Evolutionary conservation across 805 yeast genomes (phyloP).

Genomic region (Groenewaldozyma tartarivorans): DNA sequence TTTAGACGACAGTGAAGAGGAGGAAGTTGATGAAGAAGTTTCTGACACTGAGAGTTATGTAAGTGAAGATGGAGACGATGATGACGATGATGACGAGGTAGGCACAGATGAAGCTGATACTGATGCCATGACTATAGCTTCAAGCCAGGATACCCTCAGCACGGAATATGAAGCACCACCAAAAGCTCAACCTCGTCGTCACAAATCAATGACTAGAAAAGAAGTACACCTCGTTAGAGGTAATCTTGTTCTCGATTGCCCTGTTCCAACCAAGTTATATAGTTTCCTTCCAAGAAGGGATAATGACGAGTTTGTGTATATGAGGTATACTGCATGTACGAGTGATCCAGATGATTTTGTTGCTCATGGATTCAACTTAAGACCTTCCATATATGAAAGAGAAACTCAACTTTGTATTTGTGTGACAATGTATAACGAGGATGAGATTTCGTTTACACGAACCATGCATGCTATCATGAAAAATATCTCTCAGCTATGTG

Average conservation of each 20-base stretch:
- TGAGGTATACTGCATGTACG: slow-evolving; percentile 97
- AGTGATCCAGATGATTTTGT: slow-evolving; percentile 82
- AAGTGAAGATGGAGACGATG: slow-evolving; percentile 11
- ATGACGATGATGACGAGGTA: slow-evolving; percentile 10
- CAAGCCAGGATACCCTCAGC: slow-evolving; percentile 17
- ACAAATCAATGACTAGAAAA: slow-evolving; percentile 59
- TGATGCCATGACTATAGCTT: slow-evolving; percentile 5
- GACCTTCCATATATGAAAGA: slow-evolving; percentile 79
- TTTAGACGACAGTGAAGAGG: slow-evolving; percentile 11
- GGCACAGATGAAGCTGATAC: slow-evolving; percentile 9
- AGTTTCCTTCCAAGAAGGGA: slow-evolving; percentile 80
- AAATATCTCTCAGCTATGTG: slow-evolving; percentile 79
- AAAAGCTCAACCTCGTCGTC: slow-evolving; percentile 45
- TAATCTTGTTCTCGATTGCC: slow-evolving; percentile 83
- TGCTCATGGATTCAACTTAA: slow-evolving; percentile 68
- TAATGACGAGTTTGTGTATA: slow-evolving; percentile 85
- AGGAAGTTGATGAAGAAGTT: slow-evolving; percentile 11
- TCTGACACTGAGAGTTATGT: slow-evolving; percentile 10
- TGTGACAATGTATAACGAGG: slow-evolving; percentile 96
- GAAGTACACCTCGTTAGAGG: slow-evolving; percentile 71
- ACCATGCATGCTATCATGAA: slow-evolving; percentile 92
- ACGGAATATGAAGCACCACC: slow-evolving; percentile 20
- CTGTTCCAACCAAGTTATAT: slow-evolving; percentile 81
- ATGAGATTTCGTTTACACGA: slow-evolving; percentile 78
- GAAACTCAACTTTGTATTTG: slow-evolving; percentile 89